Conservation (phyloP, 371 early-diverging fungal genomes). For the Saksenaea vasiformis region DNA sequence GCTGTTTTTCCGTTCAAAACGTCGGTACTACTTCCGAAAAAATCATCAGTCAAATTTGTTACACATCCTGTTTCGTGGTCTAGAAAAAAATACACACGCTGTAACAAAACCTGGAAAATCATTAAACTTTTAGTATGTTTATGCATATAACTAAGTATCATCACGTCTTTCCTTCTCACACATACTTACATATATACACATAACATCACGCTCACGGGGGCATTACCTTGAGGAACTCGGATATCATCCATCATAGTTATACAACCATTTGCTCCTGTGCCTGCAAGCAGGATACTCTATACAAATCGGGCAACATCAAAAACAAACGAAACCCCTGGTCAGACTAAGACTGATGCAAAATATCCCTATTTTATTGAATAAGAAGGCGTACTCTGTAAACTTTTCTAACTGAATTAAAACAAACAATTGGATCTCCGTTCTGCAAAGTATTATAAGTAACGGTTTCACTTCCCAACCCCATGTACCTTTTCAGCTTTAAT, state of each 20-base stretch:
- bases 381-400: constrained; percentile 31
- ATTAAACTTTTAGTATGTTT: background rate
- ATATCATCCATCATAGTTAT: too few species aligned
- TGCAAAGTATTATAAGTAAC: constrained; percentile 3
- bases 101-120: background rate
- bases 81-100: background rate
- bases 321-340: too few species aligned
- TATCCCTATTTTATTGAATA: background rate
- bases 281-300: too few species aligned
- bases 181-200: too few species aligned
- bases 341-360: too few species aligned
- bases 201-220: too few species aligned
- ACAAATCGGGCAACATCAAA: too few species aligned
- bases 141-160: background rate
- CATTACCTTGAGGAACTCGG: too few species aligned
- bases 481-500: constrained; percentile 44
- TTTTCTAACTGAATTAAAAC: constrained; percentile 60
- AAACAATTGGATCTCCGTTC: constrained; percentile 39
- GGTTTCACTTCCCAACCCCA: background rate
- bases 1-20: too few species aligned
- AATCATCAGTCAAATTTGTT: background rate
- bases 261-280: too few species aligned
- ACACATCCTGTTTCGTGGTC: background rate
- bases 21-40: too few species aligned
- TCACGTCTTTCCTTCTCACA: background rate